phyloP scores from a whole-genome alignment of 345 rosid genomes.

The Kandelia obovata region DNA sequence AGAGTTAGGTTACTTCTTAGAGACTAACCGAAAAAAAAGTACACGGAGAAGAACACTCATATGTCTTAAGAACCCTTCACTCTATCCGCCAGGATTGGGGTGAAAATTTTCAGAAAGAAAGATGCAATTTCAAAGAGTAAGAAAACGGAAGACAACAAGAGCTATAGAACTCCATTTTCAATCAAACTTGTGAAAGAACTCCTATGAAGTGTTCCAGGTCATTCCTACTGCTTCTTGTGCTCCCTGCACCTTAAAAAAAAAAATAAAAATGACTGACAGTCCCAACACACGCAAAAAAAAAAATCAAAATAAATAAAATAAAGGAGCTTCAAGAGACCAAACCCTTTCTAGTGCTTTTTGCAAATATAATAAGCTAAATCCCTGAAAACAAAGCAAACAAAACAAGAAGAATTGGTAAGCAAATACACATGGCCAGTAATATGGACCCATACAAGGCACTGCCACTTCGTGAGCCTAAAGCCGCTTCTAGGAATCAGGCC shows the following conservation, averaged over 20 bases:
- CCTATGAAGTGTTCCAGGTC: not conserved
- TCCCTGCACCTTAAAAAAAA: not conserved
- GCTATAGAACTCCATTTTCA: not conserved
- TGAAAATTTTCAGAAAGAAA: too few relatives aligned
- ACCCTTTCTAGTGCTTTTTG: too few relatives aligned
- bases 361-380: not conserved
- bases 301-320: not conserved
- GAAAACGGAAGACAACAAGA: not conserved
- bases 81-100: too few relatives aligned
- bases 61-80: too few relatives aligned
- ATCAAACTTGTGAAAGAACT: too few relatives aligned
- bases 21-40: too few relatives aligned
- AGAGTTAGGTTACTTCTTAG: too few relatives aligned
- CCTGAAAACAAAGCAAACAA: not conserved
- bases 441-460: conserved; percentile 96
- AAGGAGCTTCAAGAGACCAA: too few relatives aligned
- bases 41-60: too few relatives aligned
- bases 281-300: not conserved
- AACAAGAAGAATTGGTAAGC: not conserved
- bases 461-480: conserved; percentile 67
- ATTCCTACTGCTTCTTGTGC: conserved; percentile 73
- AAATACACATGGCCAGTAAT: conserved; percentile 93
- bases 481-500: conserved; percentile 49
- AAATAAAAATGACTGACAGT: not conserved
- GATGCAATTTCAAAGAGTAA: too few relatives aligned